Base-by-base conservation (phyloP, 139 green algal genomes). In the Gonium pectorale region DNA sequence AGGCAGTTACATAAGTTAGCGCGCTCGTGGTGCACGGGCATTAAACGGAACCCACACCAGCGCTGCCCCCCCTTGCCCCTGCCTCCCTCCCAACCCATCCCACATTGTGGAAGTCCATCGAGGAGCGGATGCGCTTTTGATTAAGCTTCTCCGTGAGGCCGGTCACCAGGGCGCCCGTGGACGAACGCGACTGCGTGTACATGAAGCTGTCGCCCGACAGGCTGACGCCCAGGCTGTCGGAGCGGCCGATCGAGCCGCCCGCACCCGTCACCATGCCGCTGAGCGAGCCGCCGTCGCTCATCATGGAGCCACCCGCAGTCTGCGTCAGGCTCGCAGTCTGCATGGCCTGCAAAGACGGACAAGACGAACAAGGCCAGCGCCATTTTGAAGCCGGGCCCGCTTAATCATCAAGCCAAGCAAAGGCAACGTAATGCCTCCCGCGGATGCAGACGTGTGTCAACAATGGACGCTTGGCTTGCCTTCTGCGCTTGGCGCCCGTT, bases 71-170 rank as follows among this genome's bases (percentile, higher is more conserved):
- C 49, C 49, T 17, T 56, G 13, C 6, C 51, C n/a, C 8, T 40
- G 63, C n/a, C 43, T 19, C 11, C 44, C 43, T 0, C 37, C 80
- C 56, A 11, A 15, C 21, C 6, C 26, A 4, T 40, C 83, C 37
- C 71, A 88, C 75, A 19, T 71, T 86, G 44, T 83, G 68, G 67
- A 89, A 85, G 67, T 89, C 85, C 85, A 86, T 88, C 56, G 78
- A 79, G 33, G 67, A 80, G 19, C 67, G 52, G 33, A 91, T 91
- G 33, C 90, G 85, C 88, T 91, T 91, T 81, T 94, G 88, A 79
- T 94, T 94, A 9, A 94, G 88, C 85, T 94, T 94, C 85, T 94
- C 90, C 29, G 90, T 94, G 51, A 94, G 81, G 13, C 88, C 90
- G 1, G 88, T 90, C 35, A 91, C 90, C 35, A 92, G 72, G 9